These are phyloP conservation scores for Malassezia psittaci DNA, from an alignment of 1,284 basidiomycete species.

Conservation along the genomic window DNA sequence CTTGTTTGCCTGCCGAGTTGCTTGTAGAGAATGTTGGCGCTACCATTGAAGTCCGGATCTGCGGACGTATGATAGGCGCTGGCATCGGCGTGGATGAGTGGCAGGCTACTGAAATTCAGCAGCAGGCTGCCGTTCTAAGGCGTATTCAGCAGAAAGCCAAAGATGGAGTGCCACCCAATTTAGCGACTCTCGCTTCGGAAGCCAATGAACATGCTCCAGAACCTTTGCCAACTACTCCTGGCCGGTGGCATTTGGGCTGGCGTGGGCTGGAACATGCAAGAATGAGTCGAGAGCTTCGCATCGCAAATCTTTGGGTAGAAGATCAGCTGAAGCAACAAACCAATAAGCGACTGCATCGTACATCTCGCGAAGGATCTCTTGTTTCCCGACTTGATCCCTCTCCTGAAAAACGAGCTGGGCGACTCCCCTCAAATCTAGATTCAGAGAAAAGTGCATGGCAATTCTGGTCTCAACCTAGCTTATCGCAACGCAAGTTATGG, in stretches of 20 bases:
- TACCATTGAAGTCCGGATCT: slow-evolving; percentile 43
- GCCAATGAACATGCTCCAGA: slow-evolving; percentile 9
- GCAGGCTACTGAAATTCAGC: slow-evolving; percentile 1
- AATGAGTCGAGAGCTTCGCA: slow-evolving; percentile 30
- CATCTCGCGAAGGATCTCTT: neutral
- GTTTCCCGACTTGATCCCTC: neutral
- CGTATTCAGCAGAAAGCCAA: slow-evolving; percentile 6
- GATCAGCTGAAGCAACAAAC: neutral
- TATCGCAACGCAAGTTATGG: slow-evolving; percentile 50
- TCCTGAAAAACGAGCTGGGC: neutral
- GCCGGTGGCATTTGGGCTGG: slow-evolving; percentile 40
- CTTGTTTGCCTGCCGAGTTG: slow-evolving; percentile 39
- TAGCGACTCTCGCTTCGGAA: slow-evolving; percentile 13
- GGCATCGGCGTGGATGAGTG: slow-evolving; percentile 13
- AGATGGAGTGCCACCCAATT: slow-evolving; percentile 1
- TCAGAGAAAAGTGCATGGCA: slow-evolving; percentile 20
- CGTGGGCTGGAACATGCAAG: slow-evolving; percentile 36
- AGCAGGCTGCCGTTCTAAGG: slow-evolving; percentile 1
- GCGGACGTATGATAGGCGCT: slow-evolving; percentile 20
- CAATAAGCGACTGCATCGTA: slow-evolving; percentile 8
- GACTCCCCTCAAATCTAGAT: neutral
- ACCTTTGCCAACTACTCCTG: slow-evolving; percentile 14
- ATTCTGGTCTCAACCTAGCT: slow-evolving; percentile 35
- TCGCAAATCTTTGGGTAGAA: slow-evolving; percentile 19
- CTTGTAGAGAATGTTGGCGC: slow-evolving; percentile 40